These are phyloP conservation scores for Amaranthus palmeri DNA, from an alignment of 148 eudicot genomes.

Conservation along the genomic window DNA sequence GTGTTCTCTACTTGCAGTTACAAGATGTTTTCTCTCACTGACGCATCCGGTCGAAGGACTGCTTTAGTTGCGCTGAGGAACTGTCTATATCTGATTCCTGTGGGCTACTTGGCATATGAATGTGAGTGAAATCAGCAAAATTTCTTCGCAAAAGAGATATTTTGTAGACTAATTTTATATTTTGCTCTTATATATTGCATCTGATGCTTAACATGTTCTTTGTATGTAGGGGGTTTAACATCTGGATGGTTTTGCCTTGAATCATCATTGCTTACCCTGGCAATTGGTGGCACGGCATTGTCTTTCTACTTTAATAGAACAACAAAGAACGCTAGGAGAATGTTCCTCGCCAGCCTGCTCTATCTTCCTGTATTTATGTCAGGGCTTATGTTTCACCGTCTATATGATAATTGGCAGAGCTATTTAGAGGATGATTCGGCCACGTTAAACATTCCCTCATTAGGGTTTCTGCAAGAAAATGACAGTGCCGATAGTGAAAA, in stretches of 20 bases:
- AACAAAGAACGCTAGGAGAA: conserved; percentile 70
- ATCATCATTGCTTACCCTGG: conserved; percentile 72
- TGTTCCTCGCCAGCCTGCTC: conserved; percentile 94
- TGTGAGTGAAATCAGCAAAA: conserved; percentile 47
- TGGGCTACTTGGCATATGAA: conserved; percentile 91
- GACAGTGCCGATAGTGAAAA: conserved; percentile 14
- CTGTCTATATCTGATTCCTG: conserved; percentile 82
- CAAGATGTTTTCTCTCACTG: conserved; percentile 83
- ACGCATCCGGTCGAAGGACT: conserved; percentile 73
- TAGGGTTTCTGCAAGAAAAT: conserved; percentile 14
- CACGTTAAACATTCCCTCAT: conserved; percentile 14
- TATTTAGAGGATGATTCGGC: conserved; percentile 22
- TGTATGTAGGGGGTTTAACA: conserved; percentile 72
- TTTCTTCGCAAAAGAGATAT: not conserved
- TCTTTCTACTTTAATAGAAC: conserved; percentile 67
- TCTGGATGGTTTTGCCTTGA: conserved; percentile 96
- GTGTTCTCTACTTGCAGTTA: conserved; percentile 43
- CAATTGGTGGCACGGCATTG: conserved; percentile 62
- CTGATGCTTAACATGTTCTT: not conserved
- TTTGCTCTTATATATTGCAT: not conserved
- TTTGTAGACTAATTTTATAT: not conserved
- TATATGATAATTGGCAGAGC: conserved; percentile 44
- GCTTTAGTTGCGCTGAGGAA: conserved; percentile 91
- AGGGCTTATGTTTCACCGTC: conserved; percentile 78
- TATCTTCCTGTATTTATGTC: conserved; percentile 97